Evolutionary conservation across 306 rosid genomes (phyloP).

Genomic region (Lotus japonicus): DNA sequence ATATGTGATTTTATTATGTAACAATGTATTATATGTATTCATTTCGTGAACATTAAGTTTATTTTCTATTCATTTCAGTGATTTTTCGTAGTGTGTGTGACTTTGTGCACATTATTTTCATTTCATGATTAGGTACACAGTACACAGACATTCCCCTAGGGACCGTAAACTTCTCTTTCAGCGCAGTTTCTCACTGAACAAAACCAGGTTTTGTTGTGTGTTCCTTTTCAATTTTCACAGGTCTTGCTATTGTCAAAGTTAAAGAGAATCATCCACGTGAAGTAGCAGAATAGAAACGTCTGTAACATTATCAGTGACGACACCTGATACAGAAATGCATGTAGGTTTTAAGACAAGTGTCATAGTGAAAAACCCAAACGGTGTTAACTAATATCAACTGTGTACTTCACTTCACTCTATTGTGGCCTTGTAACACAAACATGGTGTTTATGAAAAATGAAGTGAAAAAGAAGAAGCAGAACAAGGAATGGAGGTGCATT

Average conservation of each 20-base stretch:
- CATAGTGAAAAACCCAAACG: neutral
- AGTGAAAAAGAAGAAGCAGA: slow-evolving; percentile 14
- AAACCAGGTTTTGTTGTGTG: neutral
- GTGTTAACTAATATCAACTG: neutral
- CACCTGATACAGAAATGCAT: slow-evolving; percentile 11
- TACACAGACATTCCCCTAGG: neutral
- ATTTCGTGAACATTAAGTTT: too few relatives aligned
- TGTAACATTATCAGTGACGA: neutral
- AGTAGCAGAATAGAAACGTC: neutral
- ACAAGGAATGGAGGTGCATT: slow-evolving; percentile 44
- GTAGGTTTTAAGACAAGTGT: slow-evolving; percentile 27
- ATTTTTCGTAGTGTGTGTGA: neutral
- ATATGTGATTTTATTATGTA: too few relatives aligned
- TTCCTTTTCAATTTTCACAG: neutral
- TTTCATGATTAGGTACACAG: neutral
- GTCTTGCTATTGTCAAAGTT: too few relatives aligned
- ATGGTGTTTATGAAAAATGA: neutral
- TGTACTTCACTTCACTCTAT: neutral
- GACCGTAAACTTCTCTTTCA: neutral
- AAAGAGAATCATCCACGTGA: slow-evolving; percentile 8
- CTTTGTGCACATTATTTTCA: too few relatives aligned
- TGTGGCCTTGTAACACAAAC: neutral
- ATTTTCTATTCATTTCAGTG: neutral
- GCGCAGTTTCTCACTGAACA: neutral
- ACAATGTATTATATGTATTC: too few relatives aligned